phyloP scores from a whole-genome alignment of 805 yeast species.

The Starmerella lactis-condensi region DNA sequence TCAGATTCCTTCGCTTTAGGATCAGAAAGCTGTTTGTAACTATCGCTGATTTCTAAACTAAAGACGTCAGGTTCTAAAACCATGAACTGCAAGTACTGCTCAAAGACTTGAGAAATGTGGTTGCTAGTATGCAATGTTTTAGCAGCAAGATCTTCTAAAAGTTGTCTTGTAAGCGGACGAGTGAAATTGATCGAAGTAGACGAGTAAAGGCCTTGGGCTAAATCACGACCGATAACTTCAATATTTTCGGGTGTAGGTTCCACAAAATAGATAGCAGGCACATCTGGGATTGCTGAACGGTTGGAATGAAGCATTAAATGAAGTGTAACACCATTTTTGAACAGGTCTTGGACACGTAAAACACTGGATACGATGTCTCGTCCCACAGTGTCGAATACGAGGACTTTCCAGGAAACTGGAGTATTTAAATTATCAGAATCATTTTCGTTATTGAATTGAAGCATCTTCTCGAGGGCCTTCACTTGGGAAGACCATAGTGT shows the following conservation, averaged over 20 bases:
- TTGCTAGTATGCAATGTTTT: conserved; percentile 52
- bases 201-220: conserved; percentile 57
- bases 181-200: conserved; percentile 73
- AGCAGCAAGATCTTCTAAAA: conserved; percentile 74
- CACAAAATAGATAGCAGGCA: conserved; percentile 82
- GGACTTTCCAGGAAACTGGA: conserved; percentile 55
- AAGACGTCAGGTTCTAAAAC: conserved; percentile 88
- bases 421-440: conserved; percentile 12
- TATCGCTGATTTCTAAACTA: conserved; percentile 47
- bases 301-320: conserved; percentile 56
- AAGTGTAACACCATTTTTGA: conserved; percentile 80
- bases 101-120: conserved; percentile 72
- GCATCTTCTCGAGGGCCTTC: conserved; percentile 57
- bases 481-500: conserved; percentile 21
- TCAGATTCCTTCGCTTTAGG: conserved; percentile 58
- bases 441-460: conserved; percentile 54
- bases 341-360: conserved; percentile 75
- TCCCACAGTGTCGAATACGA: conserved; percentile 63
- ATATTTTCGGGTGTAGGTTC: conserved; percentile 72
- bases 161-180: conserved; percentile 52
- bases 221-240: conserved; percentile 47
- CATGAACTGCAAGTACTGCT: conserved; percentile 78
- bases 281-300: conserved; percentile 79
- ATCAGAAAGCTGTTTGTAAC: conserved; percentile 51
- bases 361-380: conserved; percentile 79